Evolutionary conservation across 1,139 yeast genomes (phyloP).

Genomic region (Candida albicans): DNA sequence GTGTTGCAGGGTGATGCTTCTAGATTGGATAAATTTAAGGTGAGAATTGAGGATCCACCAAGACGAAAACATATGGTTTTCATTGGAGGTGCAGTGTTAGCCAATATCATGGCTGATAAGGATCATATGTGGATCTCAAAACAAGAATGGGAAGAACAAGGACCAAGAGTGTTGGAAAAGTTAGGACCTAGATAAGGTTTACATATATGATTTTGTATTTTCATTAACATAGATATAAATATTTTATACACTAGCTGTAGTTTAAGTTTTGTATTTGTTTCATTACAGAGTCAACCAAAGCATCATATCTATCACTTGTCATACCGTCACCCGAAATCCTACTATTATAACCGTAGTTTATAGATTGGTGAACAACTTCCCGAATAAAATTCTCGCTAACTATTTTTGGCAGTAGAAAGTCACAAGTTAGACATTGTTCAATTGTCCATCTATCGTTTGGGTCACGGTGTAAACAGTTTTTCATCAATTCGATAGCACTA

Average conservation of each 20-base stretch:
- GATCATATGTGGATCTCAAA: conserved; percentile 97
- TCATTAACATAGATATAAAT: background rate
- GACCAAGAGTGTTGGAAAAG: conserved; percentile 78
- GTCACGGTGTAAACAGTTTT: conserved; percentile 69
- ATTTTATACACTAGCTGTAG: conserved; percentile 21
- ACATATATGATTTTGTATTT: conserved; percentile 7
- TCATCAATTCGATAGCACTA: conserved; percentile 70
- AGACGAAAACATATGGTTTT: conserved; percentile 99
- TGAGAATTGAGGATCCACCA: conserved; percentile 97
- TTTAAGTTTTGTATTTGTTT: conserved; percentile 41
- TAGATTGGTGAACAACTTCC: conserved; percentile 75
- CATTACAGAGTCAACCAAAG: conserved; percentile 42
- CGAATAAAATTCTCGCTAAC: conserved; percentile 67
- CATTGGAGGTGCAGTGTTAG: conserved; percentile 97
- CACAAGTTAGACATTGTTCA: conserved; percentile 53
- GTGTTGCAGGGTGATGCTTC: conserved; percentile 87
- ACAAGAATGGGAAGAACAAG: conserved; percentile 98
- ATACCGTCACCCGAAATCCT: conserved; percentile 36
- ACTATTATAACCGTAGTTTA: conserved; percentile 59
- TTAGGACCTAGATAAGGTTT: conserved; percentile 80
- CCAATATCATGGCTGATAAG: conserved; percentile 96
- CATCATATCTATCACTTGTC: conserved; percentile 41
- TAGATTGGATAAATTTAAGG: conserved; percentile 87
- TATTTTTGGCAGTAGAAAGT: conserved; percentile 72
- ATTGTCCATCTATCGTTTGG: conserved; percentile 71